Evolutionary conservation across 2,329 filamentous ascomycete genomes (phyloP).

Genomic region (Phialemoniopsis sp.): DNA sequence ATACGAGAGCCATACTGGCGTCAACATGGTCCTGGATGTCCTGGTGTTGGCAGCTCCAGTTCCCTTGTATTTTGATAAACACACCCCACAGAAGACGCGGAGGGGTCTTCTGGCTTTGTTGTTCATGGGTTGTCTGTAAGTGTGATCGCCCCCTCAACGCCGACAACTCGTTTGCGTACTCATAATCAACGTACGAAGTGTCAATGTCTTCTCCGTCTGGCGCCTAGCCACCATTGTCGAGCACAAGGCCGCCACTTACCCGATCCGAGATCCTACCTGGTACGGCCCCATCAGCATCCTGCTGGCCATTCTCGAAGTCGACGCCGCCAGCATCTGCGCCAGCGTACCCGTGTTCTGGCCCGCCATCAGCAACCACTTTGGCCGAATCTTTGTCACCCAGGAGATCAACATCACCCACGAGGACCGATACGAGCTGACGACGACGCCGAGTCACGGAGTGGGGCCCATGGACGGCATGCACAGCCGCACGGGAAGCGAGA

Average conservation of each 20-base stretch:
- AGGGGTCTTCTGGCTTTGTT: conserved; percentile 20
- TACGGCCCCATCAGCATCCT: conserved; percentile 17
- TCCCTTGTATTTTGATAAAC: conserved; percentile 21
- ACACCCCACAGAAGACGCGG: conserved; percentile 13
- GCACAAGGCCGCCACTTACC: conserved; percentile 12
- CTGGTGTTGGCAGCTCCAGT: conserved; percentile 24
- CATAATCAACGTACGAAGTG: too few species aligned
- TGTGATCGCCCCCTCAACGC: too few species aligned
- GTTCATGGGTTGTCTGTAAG: conserved; percentile 22
- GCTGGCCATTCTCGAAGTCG: conserved; percentile 18
- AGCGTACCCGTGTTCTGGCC: conserved; percentile 23
- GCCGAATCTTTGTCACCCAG: conserved; percentile 17
- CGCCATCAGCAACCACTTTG: conserved; percentile 14
- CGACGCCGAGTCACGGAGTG: too few species aligned
- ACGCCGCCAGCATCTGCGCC: conserved; percentile 17
- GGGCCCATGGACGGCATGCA: background rate
- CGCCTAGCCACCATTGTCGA: conserved; percentile 14
- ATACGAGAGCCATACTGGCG: conserved; percentile 23
- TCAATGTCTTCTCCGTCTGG: conserved; percentile 14
- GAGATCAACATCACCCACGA: conserved; percentile 15
- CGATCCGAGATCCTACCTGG: conserved; percentile 18
- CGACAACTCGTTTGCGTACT: too few species aligned
- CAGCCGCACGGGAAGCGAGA: background rate
- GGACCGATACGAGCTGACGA: background rate
- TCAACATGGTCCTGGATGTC: conserved; percentile 26